These are phyloP conservation scores for Psilocybe cyanescens DNA, from an alignment of 768 basidiomycete genomes.

Conservation along the genomic window DNA sequence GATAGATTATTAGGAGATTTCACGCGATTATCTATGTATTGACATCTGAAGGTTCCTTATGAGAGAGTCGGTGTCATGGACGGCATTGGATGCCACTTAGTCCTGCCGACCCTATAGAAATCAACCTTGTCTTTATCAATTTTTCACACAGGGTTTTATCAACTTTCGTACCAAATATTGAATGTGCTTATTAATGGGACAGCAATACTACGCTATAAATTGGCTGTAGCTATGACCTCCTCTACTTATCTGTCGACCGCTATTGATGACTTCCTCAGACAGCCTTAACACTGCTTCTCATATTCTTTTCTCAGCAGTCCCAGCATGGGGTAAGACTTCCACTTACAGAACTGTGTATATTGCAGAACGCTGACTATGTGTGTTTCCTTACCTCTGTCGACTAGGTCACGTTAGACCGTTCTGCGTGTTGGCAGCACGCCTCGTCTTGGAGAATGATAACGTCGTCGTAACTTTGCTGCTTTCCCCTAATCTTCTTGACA, in stretches of 20 bases:
- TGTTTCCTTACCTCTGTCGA: background rate
- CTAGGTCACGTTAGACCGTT: constrained; percentile 16
- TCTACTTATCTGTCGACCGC: background rate
- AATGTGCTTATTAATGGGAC: background rate
- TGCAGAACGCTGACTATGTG: background rate
- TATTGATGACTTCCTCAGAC: background rate
- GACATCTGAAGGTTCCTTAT: too few species aligned
- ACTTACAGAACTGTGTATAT: background rate
- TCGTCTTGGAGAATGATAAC: constrained; percentile 10
- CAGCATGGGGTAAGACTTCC: background rate
- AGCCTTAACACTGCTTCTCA: background rate
- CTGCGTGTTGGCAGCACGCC: constrained; percentile 9
- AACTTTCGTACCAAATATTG: background rate
- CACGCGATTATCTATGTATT: too few species aligned
- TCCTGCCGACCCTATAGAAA: too few species aligned
- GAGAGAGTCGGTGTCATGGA: too few species aligned
- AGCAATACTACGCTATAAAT: background rate
- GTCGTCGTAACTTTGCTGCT: constrained; percentile 9
- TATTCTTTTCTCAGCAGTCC: background rate
- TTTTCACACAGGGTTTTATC: too few species aligned
- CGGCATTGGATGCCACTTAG: too few species aligned
- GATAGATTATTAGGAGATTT: too few species aligned
- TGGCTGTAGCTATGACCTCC: background rate
- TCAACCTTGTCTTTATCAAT: too few species aligned
- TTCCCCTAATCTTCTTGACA: constrained; percentile 10